A percentile compares a stretch with the other conserved stretches of the same genome.
These are phyloP conservation scores for Parathielavia appendiculata DNA, from an alignment of 495 filamentous ascomycete genomes.

Conservation along the genomic window DNA sequence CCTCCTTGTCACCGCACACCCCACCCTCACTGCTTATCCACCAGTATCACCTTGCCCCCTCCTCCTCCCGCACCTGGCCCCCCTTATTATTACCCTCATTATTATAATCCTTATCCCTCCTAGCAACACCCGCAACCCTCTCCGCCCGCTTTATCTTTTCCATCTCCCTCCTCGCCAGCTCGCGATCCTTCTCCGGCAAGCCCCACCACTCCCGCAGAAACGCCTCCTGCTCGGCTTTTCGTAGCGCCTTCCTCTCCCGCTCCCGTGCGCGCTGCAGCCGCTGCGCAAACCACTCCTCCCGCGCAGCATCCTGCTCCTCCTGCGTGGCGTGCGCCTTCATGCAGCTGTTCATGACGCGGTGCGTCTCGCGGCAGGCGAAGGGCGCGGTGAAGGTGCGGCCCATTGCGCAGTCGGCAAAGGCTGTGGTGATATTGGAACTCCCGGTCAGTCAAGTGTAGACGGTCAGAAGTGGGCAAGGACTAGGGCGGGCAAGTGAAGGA, in stretches of 20 bases:
- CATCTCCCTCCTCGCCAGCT: slow-evolving; percentile 33
- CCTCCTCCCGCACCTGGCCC: background rate
- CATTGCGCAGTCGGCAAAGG: slow-evolving; percentile 79
- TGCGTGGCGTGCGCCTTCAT: slow-evolving; percentile 82
- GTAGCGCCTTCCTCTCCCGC: slow-evolving; percentile 55
- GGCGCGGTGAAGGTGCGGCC: slow-evolving; percentile 79
- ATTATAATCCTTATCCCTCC: slow-evolving; percentile 13
- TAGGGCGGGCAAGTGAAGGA: background rate
- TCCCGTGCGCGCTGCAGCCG: slow-evolving; percentile 60
- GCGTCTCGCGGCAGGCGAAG: slow-evolving; percentile 74
- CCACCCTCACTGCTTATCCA: no score
- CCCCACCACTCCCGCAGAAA: slow-evolving; percentile 60
- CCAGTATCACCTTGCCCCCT: no score
- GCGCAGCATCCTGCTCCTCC: slow-evolving; percentile 77
- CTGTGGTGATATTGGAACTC: slow-evolving; percentile 46
- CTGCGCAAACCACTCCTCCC: slow-evolving; percentile 87
- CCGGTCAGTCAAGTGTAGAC: no score
- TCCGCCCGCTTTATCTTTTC: slow-evolving; percentile 38
- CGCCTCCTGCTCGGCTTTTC: slow-evolving; percentile 51
- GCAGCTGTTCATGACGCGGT: slow-evolving; percentile 84
- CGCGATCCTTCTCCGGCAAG: slow-evolving; percentile 46
- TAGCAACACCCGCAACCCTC: slow-evolving; percentile 35
- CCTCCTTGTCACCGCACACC: no score
- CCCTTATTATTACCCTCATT: background rate
- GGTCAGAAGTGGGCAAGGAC: background rate